Percentiles rank a stretch among this genome's conserved stretches.
Evolutionary conservation across 2,329 filamentous ascomycete genomes (phyloP).

Genomic region (Chalaropsis ovoidea): DNA sequence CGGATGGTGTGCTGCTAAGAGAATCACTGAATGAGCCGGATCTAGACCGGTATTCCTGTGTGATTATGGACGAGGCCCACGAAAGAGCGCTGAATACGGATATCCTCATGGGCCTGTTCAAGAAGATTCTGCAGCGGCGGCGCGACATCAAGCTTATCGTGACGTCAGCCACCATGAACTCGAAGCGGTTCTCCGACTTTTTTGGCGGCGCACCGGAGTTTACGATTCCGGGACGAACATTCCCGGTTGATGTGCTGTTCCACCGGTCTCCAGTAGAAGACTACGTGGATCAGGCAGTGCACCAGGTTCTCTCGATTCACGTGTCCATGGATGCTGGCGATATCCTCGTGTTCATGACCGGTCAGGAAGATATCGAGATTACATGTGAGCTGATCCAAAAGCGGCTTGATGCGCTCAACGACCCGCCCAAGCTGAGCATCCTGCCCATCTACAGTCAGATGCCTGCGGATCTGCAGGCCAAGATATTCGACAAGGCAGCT

Average conservation of each 20-base stretch:
- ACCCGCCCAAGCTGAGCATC: constrained; percentile 88
- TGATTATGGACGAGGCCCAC: constrained; percentile 99
- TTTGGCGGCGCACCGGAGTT: constrained; percentile 95
- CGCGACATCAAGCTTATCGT: constrained; percentile 93
- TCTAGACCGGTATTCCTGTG: constrained; percentile 89
- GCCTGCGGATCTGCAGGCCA: constrained; percentile 94
- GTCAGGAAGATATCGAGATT: constrained; percentile 94
- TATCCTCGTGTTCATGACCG: constrained; percentile 98
- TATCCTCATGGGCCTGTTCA: constrained; percentile 93
- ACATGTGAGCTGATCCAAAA: constrained; percentile 91
- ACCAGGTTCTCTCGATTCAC: constrained; percentile 90
- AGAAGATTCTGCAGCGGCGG: constrained; percentile 83
- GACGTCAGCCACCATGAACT: constrained; percentile 97
- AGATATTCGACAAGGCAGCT: constrained; percentile 87
- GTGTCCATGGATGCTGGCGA: constrained; percentile 88
- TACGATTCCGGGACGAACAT: constrained; percentile 88
- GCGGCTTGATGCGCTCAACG: constrained; percentile 76
- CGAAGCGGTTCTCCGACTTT: constrained; percentile 90
- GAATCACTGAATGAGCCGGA: constrained; percentile 90
- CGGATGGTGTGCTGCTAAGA: constrained; percentile 84
- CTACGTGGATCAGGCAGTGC: constrained; percentile 93
- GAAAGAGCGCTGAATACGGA: constrained; percentile 94
- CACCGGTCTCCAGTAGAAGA: constrained; percentile 92
- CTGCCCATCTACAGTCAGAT: constrained; percentile 98
- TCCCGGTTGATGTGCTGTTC: constrained; percentile 93